A percentile compares a stretch with the other conserved stretches of the same genome.
These are phyloP conservation scores for Trichosanthes cucumerina DNA, from an alignment of 306 rosid genomes.

Conservation along the genomic window DNA sequence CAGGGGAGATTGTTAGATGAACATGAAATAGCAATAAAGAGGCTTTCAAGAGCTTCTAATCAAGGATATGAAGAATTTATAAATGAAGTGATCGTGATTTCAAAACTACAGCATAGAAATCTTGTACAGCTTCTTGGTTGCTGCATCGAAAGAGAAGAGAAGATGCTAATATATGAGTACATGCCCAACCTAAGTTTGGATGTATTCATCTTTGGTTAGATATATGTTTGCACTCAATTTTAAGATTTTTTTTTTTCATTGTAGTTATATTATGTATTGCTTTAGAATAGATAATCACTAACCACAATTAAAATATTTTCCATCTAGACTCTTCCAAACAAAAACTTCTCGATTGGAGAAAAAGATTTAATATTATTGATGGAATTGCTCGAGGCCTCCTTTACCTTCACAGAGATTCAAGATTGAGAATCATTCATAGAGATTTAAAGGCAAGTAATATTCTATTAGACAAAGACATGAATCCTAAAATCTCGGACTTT, in stretches of 20 bases:
- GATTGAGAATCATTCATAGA: conserved; percentile 2
- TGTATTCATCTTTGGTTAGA: conserved; percentile 22
- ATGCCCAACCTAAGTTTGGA: conserved; percentile 42
- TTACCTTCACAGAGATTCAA: conserved; percentile 4
- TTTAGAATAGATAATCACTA: neutral
- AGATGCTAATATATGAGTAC: conserved; percentile 34
- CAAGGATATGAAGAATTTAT: conserved; percentile 37
- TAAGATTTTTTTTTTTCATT: too few species aligned
- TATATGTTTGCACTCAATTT: too few species aligned
- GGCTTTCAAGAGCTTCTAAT: conserved; percentile 29
- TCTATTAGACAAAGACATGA: neutral
- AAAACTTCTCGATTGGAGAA: neutral
- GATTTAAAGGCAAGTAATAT: conserved; percentile 4
- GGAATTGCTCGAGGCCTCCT: conserved; percentile 4
- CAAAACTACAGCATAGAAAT: conserved; percentile 42
- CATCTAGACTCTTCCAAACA: neutral
- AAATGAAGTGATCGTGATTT: conserved; percentile 32
- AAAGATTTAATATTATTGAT: neutral
- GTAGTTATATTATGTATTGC: too few species aligned
- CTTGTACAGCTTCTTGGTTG: conserved; percentile 33
- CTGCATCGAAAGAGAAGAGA: conserved; percentile 26
- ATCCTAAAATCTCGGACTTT: conserved; percentile 3
- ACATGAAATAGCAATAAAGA: conserved; percentile 33
- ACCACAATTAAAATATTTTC: neutral
- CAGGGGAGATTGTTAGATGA: conserved; percentile 27